Conservation (phyloP, 768 basidiomycete species). For the Leccinum incarnatum region DNA sequence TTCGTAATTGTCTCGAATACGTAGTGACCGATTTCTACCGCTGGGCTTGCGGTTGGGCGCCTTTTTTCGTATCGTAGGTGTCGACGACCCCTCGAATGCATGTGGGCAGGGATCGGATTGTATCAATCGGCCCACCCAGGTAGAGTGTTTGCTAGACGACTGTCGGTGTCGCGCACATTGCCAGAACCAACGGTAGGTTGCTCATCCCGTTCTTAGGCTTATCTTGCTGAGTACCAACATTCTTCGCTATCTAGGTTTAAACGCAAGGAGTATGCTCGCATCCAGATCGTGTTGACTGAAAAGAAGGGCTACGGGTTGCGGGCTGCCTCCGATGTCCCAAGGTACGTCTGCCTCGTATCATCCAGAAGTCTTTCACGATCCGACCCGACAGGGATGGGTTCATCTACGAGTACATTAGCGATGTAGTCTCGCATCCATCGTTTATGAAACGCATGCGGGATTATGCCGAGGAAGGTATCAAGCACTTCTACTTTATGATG, state of each 20-base stretch:
- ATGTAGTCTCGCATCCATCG: constrained; percentile 82
- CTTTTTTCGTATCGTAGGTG: constrained; percentile 41
- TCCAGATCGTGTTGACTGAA: constrained; percentile 90
- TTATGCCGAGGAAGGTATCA: constrained; percentile 89
- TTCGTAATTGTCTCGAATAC: constrained; percentile 27
- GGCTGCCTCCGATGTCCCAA: constrained; percentile 62
- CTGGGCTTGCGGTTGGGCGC: constrained; percentile 17
- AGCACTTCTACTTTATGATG: constrained; percentile 99
- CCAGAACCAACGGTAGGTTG: constrained; percentile 83
- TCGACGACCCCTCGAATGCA: constrained; percentile 58
- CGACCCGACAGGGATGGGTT: constrained; percentile 67
- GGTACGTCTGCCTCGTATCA: constrained; percentile 41
- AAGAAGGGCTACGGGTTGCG: constrained; percentile 95
- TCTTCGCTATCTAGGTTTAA: constrained; percentile 63
- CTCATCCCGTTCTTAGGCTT: neutral
- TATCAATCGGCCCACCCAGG: constrained; percentile 95
- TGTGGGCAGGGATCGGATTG: constrained; percentile 91
- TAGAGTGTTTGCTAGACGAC: constrained; percentile 89
- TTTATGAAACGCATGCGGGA: constrained; percentile 94
- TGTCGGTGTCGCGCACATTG: constrained; percentile 82
- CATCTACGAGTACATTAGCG: constrained; percentile 97
- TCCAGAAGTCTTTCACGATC: constrained; percentile 4
- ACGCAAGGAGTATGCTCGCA: constrained; percentile 74
- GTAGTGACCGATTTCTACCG: constrained; percentile 26
- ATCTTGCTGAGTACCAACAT: neutral